Evolutionary conservation across 805 yeast species (phyloP).

Genomic region (Wilhelminamyces savonicus): DNA sequence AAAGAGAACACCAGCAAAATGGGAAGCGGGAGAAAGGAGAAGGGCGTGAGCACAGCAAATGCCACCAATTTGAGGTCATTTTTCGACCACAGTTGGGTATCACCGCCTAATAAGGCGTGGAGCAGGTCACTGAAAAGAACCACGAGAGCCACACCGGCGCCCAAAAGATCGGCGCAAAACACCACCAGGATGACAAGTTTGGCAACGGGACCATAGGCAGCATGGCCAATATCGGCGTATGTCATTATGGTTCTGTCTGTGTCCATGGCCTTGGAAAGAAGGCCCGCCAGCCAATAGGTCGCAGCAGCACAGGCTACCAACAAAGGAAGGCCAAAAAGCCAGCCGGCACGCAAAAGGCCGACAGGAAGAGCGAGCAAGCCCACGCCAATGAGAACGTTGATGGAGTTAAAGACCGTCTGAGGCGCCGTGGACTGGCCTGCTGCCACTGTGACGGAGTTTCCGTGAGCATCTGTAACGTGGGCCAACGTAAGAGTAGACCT

Average conservation of each 20-base stretch:
- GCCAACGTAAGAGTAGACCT: slow-evolving; percentile 43
- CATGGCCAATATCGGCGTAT: slow-evolving; percentile 23
- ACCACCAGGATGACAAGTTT: slow-evolving; percentile 66
- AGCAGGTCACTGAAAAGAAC: slow-evolving; percentile 84
- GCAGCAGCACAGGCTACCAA: slow-evolving; percentile 55
- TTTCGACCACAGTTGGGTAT: slow-evolving; percentile 31
- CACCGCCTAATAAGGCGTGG: slow-evolving; percentile 28
- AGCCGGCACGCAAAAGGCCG: slow-evolving; percentile 59
- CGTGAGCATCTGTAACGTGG: slow-evolving; percentile 64
- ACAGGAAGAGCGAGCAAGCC: slow-evolving; percentile 64
- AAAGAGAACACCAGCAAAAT: slow-evolving; percentile 63
- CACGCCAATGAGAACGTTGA: slow-evolving; percentile 62
- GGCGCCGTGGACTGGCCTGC: slow-evolving; percentile 79
- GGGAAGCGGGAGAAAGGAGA: slow-evolving; percentile 72
- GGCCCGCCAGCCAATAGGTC: slow-evolving; percentile 72
- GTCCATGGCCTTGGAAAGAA: slow-evolving; percentile 34
- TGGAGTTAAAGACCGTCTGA: slow-evolving; percentile 62
- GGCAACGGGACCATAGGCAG: slow-evolving; percentile 43
- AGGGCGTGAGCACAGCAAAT: slow-evolving; percentile 70
- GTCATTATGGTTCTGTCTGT: slow-evolving; percentile 24
- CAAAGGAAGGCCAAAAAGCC: slow-evolving; percentile 57
- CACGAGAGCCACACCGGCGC: slow-evolving; percentile 75
- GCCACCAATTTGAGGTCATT: slow-evolving; percentile 59
- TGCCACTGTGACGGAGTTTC: slow-evolving; percentile 61
- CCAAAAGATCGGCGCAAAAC: slow-evolving; percentile 72